These are phyloP conservation scores for Dipteronia sinensis DNA, from an alignment of 345 rosid genomes.

Conservation along the genomic window DNA sequence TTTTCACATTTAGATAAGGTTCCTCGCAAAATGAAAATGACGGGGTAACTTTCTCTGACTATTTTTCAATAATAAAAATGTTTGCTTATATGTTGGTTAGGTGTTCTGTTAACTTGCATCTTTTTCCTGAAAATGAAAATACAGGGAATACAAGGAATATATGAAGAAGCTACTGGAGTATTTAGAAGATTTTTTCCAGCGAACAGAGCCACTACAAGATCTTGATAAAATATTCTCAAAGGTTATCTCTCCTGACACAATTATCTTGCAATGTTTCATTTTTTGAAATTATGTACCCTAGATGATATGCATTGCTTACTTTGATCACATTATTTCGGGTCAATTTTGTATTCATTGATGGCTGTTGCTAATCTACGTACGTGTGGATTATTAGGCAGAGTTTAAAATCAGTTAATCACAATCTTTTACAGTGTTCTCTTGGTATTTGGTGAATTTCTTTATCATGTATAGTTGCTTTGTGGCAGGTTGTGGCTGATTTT, in stretches of 20 bases:
- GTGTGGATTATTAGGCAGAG: background rate
- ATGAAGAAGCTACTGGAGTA: constrained; percentile 76
- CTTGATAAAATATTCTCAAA: constrained; percentile 76
- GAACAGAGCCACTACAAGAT: constrained; percentile 96
- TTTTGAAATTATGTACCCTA: background rate
- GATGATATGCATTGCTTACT: background rate
- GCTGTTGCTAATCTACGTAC: background rate
- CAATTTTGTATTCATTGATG: background rate
- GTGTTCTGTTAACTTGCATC: constrained; percentile 23
- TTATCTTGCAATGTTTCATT: constrained; percentile 5
- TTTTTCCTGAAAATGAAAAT: background rate
- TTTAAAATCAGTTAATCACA: background rate
- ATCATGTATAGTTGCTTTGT: constrained; percentile 17
- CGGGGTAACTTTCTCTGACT: constrained; percentile 45
- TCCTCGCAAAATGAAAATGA: constrained; percentile 60
- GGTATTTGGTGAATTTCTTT: too few species aligned
- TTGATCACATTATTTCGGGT: background rate
- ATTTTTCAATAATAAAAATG: background rate
- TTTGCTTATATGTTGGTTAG: background rate
- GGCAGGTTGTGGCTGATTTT: constrained; percentile 73
- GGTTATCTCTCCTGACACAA: constrained; percentile 40
- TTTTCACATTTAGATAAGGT: constrained; percentile 66
- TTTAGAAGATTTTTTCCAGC: constrained; percentile 72
- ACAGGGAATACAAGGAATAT: constrained; percentile 79
- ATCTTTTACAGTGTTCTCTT: background rate